phyloP scores from a whole-genome alignment of 257 asterid genomes.

The Phtheirospermum japonicum region DNA sequence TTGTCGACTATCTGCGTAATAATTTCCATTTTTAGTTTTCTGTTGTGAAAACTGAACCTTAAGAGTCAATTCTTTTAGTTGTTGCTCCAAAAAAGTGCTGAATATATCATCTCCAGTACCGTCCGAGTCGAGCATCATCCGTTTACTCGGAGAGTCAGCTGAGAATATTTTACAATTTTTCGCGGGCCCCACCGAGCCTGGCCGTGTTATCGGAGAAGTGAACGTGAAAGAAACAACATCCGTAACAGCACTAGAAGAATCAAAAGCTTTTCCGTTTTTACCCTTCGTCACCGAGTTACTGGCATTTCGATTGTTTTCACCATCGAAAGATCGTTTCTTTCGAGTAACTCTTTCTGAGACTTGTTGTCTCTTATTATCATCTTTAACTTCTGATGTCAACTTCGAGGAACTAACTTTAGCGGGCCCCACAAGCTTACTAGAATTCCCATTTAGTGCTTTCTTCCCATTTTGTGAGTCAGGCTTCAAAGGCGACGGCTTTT shows the following conservation, averaged over 20 bases:
- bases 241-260: not conserved
- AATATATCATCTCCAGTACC: conserved; percentile 56
- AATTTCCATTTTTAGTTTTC: conserved; percentile 32
- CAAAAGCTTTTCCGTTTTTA: conserved; percentile 36
- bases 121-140: conserved; percentile 37
- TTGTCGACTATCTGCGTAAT: conserved; percentile 31
- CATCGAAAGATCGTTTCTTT: conserved; percentile 71
- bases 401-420: conserved; percentile 54
- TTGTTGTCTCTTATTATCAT: conserved; percentile 39
- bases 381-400: conserved; percentile 38
- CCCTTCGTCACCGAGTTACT: conserved; percentile 36
- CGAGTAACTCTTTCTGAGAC: conserved; percentile 43
- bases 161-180: conserved; percentile 30
- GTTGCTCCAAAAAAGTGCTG: conserved; percentile 74
- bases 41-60: conserved; percentile 54
- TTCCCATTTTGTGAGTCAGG: conserved; percentile 34
- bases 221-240: conserved; percentile 77
- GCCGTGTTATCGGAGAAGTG: conserved; percentile 60
- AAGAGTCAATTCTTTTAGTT: conserved; percentile 58
- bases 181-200: conserved; percentile 37
- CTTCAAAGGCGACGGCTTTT: conserved; percentile 41
- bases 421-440: conserved; percentile 43
- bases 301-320: conserved; percentile 42
- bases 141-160: conserved; percentile 44
- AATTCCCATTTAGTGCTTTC: conserved; percentile 35